Evolutionary conservation across 2,329 filamentous ascomycete genomes (phyloP), one percentile per base, ranked within the genome.

Genomic region (Camillea tinctor): DNA sequence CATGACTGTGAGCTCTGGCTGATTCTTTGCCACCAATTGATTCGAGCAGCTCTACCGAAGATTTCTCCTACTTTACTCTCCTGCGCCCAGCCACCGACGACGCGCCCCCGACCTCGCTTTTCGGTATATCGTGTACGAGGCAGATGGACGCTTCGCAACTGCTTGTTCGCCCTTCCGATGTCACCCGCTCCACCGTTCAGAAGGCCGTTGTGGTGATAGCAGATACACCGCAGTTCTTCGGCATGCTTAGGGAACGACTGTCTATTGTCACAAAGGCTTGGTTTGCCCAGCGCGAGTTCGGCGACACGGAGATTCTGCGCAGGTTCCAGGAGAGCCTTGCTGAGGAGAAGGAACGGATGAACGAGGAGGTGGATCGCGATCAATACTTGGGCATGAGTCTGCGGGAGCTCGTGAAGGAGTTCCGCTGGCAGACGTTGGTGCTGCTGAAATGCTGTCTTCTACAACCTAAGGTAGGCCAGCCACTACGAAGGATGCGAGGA

Each of bases 51-150:
- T 88, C 91, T 21, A 90, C 89, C 60, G 95, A 99, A 78, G 95
- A 98, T 78, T 99, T 98, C 80, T 97, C 93, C 55, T 99, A 99
- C 79, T 99, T 99, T 75, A 98, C 94, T 8, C 87, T 99, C 55
- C 83, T 92, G 60, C 86, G 87, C 26, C 86, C 88, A 52, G 82
- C 81, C 57, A 81, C 77, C 64, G 77, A 76, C 55, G 69, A 74
- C 20, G 73, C 78, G 36, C 85, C 88, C 6, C 86, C 87, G 26
- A 93, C 91, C 1, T 96, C 92, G 22, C 86, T 99, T 21, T 99
- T 99, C 73, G 95, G 95, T 63, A 97, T 99, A 72, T 91, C 93
- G 19, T 99, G 95, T 75, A 97, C 94, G 17, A 86, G 94, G 61
- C 95, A 98, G 78, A 84, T 99, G 71, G 91, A 96, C 71, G 85